Percentiles rank a stretch among this genome's conserved stretches.
Evolutionary conservation across 345 rosid genomes (phyloP).

Genomic region (Eucalyptus urophylla): DNA sequence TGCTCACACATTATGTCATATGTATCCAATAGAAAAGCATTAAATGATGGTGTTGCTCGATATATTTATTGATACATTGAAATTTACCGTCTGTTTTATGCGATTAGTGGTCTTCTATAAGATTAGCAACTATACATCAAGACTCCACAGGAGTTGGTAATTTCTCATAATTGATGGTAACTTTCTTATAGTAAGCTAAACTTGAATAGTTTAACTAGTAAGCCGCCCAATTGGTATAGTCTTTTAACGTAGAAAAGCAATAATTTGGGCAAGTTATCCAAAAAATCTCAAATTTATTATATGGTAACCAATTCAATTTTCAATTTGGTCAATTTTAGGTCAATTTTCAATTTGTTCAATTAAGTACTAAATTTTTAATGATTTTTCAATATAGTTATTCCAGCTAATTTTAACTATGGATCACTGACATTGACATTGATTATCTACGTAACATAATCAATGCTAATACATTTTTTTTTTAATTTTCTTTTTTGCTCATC

Average conservation of each 20-base stretch:
- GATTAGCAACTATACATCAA: not conserved
- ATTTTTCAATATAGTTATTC: too few species aligned
- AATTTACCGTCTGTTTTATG: too few species aligned
- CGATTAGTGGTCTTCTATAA: not conserved
- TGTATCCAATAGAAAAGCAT: not conserved
- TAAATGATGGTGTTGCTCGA: not conserved
- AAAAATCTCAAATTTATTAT: too few species aligned
- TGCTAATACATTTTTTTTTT: too few species aligned
- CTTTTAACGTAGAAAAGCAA: not conserved
- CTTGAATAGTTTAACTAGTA: not conserved
- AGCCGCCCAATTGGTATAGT: not conserved
- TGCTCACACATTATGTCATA: too few species aligned
- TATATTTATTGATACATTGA: not conserved
- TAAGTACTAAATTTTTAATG: too few species aligned
- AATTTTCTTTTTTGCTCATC: not conserved
- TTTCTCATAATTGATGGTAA: not conserved
- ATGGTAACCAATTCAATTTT: accelerated
- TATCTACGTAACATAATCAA: accelerated
- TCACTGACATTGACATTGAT: accelerated
- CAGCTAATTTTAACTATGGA: accelerated
- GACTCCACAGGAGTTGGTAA: not conserved
- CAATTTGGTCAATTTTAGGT: too few species aligned
- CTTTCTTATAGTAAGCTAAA: not conserved
- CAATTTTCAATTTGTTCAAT: too few species aligned
- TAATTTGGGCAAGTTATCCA: too few species aligned